phyloP scores from a whole-genome alignment of 768 basidiomycete species.

The Leucosporidium scottii region DNA sequence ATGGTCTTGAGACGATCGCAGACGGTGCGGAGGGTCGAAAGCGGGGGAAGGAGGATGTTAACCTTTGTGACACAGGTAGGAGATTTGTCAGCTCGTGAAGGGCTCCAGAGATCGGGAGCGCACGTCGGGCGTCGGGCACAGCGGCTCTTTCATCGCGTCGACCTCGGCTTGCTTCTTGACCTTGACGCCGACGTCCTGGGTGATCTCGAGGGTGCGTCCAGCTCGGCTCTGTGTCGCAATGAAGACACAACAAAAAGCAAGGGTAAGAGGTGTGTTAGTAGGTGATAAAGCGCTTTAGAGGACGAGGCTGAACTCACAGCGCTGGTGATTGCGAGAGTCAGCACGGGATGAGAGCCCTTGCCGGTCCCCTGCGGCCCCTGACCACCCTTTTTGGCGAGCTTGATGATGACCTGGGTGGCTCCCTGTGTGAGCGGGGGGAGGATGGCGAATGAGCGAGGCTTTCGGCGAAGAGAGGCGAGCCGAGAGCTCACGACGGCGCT shows the following conservation, averaged over 20 bases:
- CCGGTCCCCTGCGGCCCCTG: conserved; percentile 10
- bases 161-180: conserved; percentile 70
- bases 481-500: conserved; percentile 37
- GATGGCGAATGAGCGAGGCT: conserved; percentile 41
- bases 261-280: neutral
- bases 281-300: too few relatives aligned
- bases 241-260: neutral
- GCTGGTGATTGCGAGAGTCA: conserved; percentile 65
- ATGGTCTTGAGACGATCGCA: conserved; percentile 66
- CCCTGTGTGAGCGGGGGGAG: conserved; percentile 42
- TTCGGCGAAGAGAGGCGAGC: conserved; percentile 44
- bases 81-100: neutral
- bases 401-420: conserved; percentile 62
- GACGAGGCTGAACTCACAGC: conserved; percentile 15
- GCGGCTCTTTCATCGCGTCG: conserved; percentile 63
- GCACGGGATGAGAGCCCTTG: conserved; percentile 51
- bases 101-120: neutral
- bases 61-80: conserved; percentile 47
- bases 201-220: conserved; percentile 58
- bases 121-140: conserved; percentile 81
- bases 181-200: conserved; percentile 75
- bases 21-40: conserved; percentile 68
- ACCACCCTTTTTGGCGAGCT: conserved; percentile 77
- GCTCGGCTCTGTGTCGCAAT: conserved; percentile 50
- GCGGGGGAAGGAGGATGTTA: conserved; percentile 63